These are phyloP conservation scores for Lasiodiplodia hormozganensis DNA, from an alignment of 2,329 filamentous ascomycete genomes.

Conservation along the genomic window DNA sequence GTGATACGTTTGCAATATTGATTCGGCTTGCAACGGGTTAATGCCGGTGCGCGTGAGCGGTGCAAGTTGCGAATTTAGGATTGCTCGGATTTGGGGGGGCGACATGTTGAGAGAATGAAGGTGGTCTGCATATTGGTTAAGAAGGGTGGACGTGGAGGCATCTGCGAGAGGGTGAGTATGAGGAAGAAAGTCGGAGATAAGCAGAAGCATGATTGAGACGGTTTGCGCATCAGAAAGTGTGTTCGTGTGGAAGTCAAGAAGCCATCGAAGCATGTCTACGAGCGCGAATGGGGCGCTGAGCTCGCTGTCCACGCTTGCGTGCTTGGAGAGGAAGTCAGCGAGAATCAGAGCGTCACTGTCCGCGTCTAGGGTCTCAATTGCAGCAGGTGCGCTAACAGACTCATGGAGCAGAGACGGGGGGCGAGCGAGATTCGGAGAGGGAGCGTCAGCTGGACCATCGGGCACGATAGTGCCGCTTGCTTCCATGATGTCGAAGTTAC, in stretches of 20 bases:
- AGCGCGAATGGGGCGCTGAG: conserved; percentile 47
- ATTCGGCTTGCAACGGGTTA: conserved; percentile 60
- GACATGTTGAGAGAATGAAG: conserved; percentile 47
- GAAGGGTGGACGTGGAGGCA: conserved; percentile 36
- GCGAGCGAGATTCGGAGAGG: conserved; percentile 19
- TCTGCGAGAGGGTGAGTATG: conserved; percentile 46
- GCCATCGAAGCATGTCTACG: conserved; percentile 50
- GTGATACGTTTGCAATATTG: conserved; percentile 64
- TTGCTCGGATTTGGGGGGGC: conserved; percentile 47
- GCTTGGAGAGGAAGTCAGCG: conserved; percentile 44
- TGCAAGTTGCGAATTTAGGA: conserved; percentile 49
- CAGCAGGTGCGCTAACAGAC: conserved; percentile 8
- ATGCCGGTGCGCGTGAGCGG: conserved; percentile 53
- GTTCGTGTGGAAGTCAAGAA: conserved; percentile 51
- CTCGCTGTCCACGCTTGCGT: conserved; percentile 44
- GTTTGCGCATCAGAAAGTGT: conserved; percentile 55
- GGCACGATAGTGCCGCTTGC: conserved; percentile 52
- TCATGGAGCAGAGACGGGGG: conserved; percentile 13
- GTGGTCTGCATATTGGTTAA: conserved; percentile 49
- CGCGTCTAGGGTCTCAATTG: conserved; percentile 36
- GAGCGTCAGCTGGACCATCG: conserved; percentile 33
- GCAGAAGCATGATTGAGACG: conserved; percentile 54
- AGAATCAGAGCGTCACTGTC: conserved; percentile 40
- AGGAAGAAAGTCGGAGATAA: conserved; percentile 55
- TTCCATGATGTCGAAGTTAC: conserved; percentile 46